Evolutionary conservation across 2,329 filamentous ascomycete genomes (phyloP).

Genomic region (Phialemoniopsis sp.): DNA sequence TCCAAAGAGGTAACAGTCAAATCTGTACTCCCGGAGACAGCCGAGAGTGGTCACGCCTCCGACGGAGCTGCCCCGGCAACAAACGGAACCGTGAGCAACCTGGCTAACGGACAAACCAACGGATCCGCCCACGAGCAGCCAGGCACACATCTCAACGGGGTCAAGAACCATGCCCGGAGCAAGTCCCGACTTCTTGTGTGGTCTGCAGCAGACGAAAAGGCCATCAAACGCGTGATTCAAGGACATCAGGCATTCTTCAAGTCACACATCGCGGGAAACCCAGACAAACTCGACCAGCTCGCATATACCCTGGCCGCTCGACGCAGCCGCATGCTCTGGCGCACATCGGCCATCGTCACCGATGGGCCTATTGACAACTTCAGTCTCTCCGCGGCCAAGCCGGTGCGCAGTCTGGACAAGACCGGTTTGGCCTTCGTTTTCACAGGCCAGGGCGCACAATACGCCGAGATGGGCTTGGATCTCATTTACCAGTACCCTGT

Average conservation of each 20-base stretch:
- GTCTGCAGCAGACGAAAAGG: conserved; percentile 22
- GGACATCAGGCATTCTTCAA: conserved; percentile 17
- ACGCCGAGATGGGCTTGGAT: conserved; percentile 17
- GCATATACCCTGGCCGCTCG: conserved; percentile 19
- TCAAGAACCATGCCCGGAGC: background rate
- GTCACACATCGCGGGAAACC: conserved; percentile 2
- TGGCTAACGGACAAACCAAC: too few relatives aligned
- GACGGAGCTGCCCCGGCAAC: too few relatives aligned
- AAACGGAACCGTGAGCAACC: background rate
- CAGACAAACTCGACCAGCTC: conserved; percentile 12
- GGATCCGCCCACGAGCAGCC: background rate
- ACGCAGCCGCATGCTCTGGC: conserved; percentile 19
- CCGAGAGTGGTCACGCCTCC: too few relatives aligned
- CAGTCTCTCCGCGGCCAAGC: conserved; percentile 6
- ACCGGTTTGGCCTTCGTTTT: conserved; percentile 23
- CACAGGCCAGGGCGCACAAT: conserved; percentile 42
- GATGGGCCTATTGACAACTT: conserved; percentile 1
- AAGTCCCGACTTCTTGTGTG: conserved; percentile 17
- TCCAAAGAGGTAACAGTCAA: too few relatives aligned
- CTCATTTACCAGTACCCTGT: conserved; percentile 2
- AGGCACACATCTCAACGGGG: background rate
- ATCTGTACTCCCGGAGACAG: too few relatives aligned
- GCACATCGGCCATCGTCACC: conserved; percentile 15
- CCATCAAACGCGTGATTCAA: conserved; percentile 15
- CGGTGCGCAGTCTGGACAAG: conserved; percentile 8